A percentile compares a stretch with the other conserved stretches of the same genome.
Conservation (phyloP, 306 rosid species). For the Prosopis cineraria region DNA sequence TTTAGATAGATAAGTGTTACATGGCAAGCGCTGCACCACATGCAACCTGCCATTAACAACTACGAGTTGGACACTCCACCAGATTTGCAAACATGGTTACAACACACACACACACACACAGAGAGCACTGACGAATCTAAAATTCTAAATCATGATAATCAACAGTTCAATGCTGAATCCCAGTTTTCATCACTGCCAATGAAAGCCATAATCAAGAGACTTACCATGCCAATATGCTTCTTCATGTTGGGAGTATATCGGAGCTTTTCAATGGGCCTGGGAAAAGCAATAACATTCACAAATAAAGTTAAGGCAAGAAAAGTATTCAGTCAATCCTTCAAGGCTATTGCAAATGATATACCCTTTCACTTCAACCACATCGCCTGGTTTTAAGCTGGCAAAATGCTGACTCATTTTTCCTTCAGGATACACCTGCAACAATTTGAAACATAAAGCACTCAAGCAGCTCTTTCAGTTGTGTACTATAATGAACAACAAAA, state of each 20-base stretch:
- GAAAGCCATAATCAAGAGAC: constrained; percentile 25
- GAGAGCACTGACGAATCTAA: constrained; percentile 14
- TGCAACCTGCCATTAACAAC: not conserved
- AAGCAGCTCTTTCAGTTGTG: constrained; percentile 6
- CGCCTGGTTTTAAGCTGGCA: constrained; percentile 95
- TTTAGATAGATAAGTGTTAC: not conserved
- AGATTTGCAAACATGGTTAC: constrained; percentile 25
- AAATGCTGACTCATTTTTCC: constrained; percentile 99
- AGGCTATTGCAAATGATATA: constrained; percentile 38
- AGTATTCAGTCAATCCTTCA: constrained; percentile 24
- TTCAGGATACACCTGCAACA: constrained; percentile 83
- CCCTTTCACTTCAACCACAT: constrained; percentile 98
- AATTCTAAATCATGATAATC: constrained; percentile 18
- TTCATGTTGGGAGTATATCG: constrained; percentile 93
- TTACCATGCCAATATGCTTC: constrained; percentile 97
- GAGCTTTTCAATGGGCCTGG: constrained; percentile 94
- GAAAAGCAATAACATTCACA: constrained; percentile 33
- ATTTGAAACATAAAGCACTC: constrained; percentile 28
- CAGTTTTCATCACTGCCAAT: constrained; percentile 19
- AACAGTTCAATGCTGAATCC: constrained; percentile 7
- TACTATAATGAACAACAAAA: constrained; percentile 5
- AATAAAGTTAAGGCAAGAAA: constrained; percentile 29
- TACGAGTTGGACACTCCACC: constrained; percentile 4
- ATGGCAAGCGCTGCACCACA: not conserved
- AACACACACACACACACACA: too few relatives aligned